These are phyloP conservation scores for Annona squamosa DNA, from an alignment of 164 flowering plant genomes.

Conservation along the genomic window DNA sequence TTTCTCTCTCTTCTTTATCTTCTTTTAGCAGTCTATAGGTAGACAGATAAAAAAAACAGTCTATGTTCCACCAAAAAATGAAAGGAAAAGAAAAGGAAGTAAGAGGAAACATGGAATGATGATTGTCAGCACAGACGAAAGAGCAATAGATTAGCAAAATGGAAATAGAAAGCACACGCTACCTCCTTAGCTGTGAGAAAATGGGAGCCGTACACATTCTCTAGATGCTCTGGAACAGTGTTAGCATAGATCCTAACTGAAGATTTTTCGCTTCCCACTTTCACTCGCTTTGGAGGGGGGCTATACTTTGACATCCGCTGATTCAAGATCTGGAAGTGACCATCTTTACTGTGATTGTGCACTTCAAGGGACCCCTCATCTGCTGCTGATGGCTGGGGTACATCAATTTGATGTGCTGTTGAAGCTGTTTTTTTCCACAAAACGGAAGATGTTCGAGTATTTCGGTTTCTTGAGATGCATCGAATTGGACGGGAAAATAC, in stretches of 20 bases:
- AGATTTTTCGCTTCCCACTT: conserved; percentile 41
- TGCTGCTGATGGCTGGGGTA: conserved; percentile 31
- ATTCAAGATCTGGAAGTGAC: conserved; percentile 8
- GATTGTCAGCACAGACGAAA: too few relatives aligned
- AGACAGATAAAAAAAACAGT: too few relatives aligned
- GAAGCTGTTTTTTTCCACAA: conserved; percentile 33
- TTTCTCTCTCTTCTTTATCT: too few relatives aligned
- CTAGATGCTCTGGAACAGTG: conserved; percentile 21
- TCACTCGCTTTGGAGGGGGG: conserved; percentile 48
- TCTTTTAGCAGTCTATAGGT: too few relatives aligned
- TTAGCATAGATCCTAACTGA: conserved; percentile 19
- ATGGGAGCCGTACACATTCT: conserved; percentile 36
- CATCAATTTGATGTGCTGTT: conserved; percentile 24
- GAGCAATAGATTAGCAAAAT: too few relatives aligned
- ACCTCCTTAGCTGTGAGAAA: conserved; percentile 39
- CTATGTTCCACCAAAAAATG: too few relatives aligned
- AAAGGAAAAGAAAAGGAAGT: too few relatives aligned
- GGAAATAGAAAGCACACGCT: background rate
- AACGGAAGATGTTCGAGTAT: conserved; percentile 27
- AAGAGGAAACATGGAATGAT: too few relatives aligned
- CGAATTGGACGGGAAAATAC: conserved; percentile 61
- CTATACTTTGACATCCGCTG: conserved; percentile 33
- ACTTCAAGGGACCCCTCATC: conserved; percentile 35
- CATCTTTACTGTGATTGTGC: conserved; percentile 20
- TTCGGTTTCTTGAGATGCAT: conserved; percentile 58